Evolutionary conservation across 176 grass and related monocot species (phyloP).

Genomic region (Triticum turgidum): DNA sequence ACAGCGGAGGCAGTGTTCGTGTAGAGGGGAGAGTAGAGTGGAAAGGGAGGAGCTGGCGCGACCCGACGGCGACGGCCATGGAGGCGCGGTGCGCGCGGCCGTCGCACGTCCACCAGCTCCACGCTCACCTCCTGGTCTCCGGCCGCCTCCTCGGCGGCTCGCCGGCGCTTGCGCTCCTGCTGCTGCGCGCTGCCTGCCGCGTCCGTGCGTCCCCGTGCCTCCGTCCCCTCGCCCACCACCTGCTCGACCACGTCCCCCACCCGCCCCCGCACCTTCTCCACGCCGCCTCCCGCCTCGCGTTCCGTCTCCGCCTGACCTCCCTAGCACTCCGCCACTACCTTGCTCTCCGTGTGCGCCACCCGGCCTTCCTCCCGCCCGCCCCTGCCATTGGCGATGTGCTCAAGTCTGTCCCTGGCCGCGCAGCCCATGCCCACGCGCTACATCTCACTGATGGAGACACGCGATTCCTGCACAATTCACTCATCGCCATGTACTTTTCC

Average conservation of each 20-base stretch:
- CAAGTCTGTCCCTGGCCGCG: constrained; percentile 39
- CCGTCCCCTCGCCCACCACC: constrained; percentile 27
- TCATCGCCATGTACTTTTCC: constrained; percentile 51
- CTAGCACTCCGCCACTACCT: constrained; percentile 34
- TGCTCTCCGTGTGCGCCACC: constrained; percentile 12
- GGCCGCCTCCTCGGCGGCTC: constrained; percentile 29
- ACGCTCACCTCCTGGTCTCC: constrained; percentile 41
- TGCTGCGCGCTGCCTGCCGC: constrained; percentile 33
- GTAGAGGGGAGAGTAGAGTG: constrained; percentile 20
- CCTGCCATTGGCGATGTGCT: constrained; percentile 51
- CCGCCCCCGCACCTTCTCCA: constrained; percentile 24
- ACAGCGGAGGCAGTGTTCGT: background rate
- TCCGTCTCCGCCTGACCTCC: background rate
- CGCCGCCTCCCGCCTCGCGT: constrained; percentile 32
- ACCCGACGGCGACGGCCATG: background rate
- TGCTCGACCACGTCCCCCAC: constrained; percentile 17
- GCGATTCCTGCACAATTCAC: constrained; percentile 59
- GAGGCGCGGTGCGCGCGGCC: constrained; percentile 27
- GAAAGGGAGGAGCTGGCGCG: constrained; percentile 2
- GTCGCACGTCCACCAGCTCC: constrained; percentile 46
- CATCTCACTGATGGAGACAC: constrained; percentile 15
- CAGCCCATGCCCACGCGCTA: constrained; percentile 47
- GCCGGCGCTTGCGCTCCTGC: constrained; percentile 1
- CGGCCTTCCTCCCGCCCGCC: constrained; percentile 21
- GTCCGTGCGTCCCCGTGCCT: constrained; percentile 28